A percentile compares a stretch with the other conserved stretches of the same genome.
phyloP scores from a whole-genome alignment of 352 stramenopile genomes.

The Pythium dissimile region DNA sequence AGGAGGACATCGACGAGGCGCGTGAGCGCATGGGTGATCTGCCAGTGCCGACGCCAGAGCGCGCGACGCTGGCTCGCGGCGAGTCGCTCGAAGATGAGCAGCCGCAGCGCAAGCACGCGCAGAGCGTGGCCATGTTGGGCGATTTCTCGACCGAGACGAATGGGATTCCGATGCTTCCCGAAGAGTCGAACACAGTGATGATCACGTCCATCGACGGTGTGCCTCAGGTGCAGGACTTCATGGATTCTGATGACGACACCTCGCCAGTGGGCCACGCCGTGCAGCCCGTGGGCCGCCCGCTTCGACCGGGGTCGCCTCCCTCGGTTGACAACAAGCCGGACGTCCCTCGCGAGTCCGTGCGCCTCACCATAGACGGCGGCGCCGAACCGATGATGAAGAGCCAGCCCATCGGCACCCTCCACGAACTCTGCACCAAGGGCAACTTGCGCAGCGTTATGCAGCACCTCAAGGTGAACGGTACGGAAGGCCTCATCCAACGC shows the following conservation, averaged over 20 bases:
- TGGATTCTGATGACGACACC: slow-evolving; percentile 15
- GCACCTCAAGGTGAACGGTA: slow-evolving; percentile 66
- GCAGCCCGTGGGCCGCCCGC: slow-evolving; percentile 17
- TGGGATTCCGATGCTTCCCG: slow-evolving; percentile 54
- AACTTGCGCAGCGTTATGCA: slow-evolving; percentile 78
- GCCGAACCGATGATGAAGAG: slow-evolving; percentile 67
- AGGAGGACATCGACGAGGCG: slow-evolving; percentile 25
- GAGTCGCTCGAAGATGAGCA: slow-evolving; percentile 11
- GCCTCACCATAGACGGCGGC: slow-evolving; percentile 67
- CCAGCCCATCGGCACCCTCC: slow-evolving; percentile 73
- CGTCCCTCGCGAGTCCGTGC: slow-evolving; percentile 55
- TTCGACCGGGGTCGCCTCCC: not conserved
- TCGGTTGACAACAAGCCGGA: slow-evolving; percentile 25
- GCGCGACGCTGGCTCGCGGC: slow-evolving; percentile 5
- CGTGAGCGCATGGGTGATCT: slow-evolving; percentile 11
- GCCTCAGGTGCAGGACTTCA: slow-evolving; percentile 27
- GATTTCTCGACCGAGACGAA: slow-evolving; percentile 66
- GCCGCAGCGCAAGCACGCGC: slow-evolving; percentile 42
- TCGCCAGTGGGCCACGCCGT: slow-evolving; percentile 37
- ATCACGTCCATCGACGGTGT: slow-evolving; percentile 64
- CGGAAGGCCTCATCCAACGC: slow-evolving; percentile 59
- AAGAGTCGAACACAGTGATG: slow-evolving; percentile 41
- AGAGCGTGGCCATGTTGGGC: slow-evolving; percentile 68
- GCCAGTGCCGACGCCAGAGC: not conserved
- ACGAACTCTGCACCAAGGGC: slow-evolving; percentile 77